A percentile compares a stretch with the other conserved stretches of the same genome.
Evolutionary conservation across 73 alveolate genomes (phyloP).

Genomic region (Urostyla sp.): DNA sequence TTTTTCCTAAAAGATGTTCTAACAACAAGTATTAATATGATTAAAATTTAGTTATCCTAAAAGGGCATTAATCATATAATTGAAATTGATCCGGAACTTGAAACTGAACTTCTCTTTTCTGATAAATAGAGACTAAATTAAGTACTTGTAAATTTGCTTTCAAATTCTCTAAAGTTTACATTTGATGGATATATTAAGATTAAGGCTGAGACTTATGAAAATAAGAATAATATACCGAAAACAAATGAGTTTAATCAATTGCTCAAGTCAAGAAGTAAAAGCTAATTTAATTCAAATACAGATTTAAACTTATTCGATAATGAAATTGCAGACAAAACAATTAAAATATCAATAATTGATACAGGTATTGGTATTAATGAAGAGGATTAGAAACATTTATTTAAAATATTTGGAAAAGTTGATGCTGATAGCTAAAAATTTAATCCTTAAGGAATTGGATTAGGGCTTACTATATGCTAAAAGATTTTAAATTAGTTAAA

Average conservation of each 20-base stretch:
- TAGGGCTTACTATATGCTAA: constrained; percentile 17
- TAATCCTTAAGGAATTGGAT: constrained; percentile 33
- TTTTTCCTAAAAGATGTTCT: neutral
- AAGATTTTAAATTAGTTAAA: neutral
- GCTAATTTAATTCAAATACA: too few relatives aligned
- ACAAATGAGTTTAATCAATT: neutral
- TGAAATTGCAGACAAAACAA: neutral
- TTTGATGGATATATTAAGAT: constrained; percentile 19
- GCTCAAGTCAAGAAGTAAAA: too few relatives aligned
- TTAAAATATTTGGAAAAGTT: constrained; percentile 14
- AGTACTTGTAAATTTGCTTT: constrained; percentile 6
- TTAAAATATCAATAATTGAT: constrained; percentile 1
- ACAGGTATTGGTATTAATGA: constrained; percentile 36
- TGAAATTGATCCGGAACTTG: constrained; percentile 11
- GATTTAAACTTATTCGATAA: neutral
- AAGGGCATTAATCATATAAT: neutral
- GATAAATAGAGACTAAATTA: constrained; percentile 4
- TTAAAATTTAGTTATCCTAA: neutral
- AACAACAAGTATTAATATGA: neutral
- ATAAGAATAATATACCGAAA: neutral
- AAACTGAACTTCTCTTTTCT: neutral
- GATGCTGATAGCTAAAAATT: neutral
- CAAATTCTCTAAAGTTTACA: constrained; percentile 17
- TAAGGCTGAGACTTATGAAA: neutral
- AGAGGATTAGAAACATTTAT: neutral